A percentile compares a stretch with the other conserved stretches of the same genome.
Evolutionary conservation across 208 protist species (phyloP).

Genomic region (Trichomonas tenax): DNA sequence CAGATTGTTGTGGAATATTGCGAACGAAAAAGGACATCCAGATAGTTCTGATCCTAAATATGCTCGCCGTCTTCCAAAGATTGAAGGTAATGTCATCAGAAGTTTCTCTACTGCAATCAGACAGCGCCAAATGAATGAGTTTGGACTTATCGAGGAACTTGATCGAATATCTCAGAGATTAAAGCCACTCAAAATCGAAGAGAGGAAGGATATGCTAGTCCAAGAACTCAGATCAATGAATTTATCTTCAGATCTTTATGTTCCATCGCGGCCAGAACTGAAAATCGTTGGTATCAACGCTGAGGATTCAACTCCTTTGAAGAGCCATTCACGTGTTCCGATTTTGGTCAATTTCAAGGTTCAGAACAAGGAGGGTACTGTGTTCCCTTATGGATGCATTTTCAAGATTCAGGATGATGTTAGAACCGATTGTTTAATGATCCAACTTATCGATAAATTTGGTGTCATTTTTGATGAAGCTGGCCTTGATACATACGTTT

Average conservation of each 20-base stretch:
- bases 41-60: not conserved
- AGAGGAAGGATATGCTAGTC: not conserved
- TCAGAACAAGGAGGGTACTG: not conserved
- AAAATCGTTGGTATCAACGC: not conserved
- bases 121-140: not conserved
- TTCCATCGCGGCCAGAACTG: not conserved
- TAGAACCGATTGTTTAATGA: conserved; percentile 67
- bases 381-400: conserved; percentile 40
- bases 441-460: conserved; percentile 67
- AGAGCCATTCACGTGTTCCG: conserved; percentile 22
- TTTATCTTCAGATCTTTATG: not conserved
- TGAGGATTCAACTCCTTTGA: not conserved
- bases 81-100: not conserved
- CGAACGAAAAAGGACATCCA: not conserved
- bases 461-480: conserved; percentile 58
- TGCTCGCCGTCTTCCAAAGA: not conserved
- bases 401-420: conserved; percentile 83
- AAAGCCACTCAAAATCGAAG: not conserved
- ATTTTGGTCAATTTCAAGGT: conserved; percentile 28
- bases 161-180: not conserved
- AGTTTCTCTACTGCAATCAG: not conserved
- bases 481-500: conserved; percentile 60
- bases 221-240: not conserved
- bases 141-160: not conserved
- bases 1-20: not conserved